Base-by-base conservation (phyloP, 495 filamentous ascomycete species). In the Chaetomium cochliodes region DNA sequence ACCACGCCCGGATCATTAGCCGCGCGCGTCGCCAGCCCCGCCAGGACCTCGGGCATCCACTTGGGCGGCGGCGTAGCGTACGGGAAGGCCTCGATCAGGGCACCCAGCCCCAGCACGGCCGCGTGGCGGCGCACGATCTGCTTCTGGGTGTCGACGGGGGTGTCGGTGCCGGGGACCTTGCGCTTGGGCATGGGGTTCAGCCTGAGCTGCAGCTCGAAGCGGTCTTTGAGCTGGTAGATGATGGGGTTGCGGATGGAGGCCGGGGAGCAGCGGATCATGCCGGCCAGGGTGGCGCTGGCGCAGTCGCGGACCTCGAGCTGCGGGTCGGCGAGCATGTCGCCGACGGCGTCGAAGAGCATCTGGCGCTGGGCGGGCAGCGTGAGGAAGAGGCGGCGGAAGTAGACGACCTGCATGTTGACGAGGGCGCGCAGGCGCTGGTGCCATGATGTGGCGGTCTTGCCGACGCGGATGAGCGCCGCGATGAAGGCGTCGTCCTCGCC, bases 391-490 rank as follows among this genome's bases (percentile, higher is more conserved):
- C 92, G 90, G 49, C 94, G 91, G 86, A 98, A 99, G 80, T 96
- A 99, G 72, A 99, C 88, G 70, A 97, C 93, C 75, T 99, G 94
- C 82, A 99, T 98, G 78, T 97, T 98, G 78, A 99, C 96, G 68
- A 98, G 86, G 28, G 96, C 91, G n/a, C 94, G 87, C 44, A 99
- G 83, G 25, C 94, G 90, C 75, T 98, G 96, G 73, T 99, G 94
- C 94, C 94, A 99, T n/a, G 88, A 90, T 3, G 88, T 78, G 0
- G 93, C 89, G 13, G 86, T 89, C 69, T 88, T 90, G 46, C 96
- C 94, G 63, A 99, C 93, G 62, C 88, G 86, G 67, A 97, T 93
- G 44, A 98, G 86, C 2, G 89, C 88, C 15, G 84, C 84, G 69
- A 97, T 91, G 76, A 99, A 96, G 3, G 82, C 82, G 3, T 84